phyloP scores from a whole-genome alignment of 148 eudicot genomes.

The Amaranthus cruentus region DNA sequence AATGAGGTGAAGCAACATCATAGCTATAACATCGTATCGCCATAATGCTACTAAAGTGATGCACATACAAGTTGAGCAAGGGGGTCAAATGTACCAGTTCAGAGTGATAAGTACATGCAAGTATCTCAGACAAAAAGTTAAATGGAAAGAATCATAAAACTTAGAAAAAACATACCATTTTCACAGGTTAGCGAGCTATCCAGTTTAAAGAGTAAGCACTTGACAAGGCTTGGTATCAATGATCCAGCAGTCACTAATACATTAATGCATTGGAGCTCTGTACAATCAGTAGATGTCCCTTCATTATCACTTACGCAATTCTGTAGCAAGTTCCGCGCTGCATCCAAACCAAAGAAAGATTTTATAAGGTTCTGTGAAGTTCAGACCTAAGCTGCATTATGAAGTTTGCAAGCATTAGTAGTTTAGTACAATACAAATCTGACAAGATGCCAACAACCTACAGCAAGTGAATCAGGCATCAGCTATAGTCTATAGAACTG shows the following conservation, averaged over 20 bases:
- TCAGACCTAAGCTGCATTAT: neutral
- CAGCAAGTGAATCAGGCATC: neutral
- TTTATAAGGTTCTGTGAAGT: neutral
- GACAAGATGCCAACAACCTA: neutral
- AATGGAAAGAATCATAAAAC: neutral
- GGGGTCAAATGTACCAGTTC: neutral
- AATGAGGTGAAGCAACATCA: neutral
- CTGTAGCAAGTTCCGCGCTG: constrained; percentile 78
- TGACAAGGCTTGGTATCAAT: constrained; percentile 84
- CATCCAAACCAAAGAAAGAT: constrained; percentile 15
- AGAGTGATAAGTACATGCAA: no score
- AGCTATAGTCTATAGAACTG: neutral
- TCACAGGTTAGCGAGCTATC: constrained; percentile 60
- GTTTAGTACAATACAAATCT: neutral
- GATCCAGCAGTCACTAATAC: constrained; percentile 84
- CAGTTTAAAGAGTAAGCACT: constrained; percentile 74
- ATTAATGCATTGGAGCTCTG: constrained; percentile 42
- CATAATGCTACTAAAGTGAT: neutral
- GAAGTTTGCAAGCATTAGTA: neutral
- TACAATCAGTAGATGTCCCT: constrained; percentile 20
- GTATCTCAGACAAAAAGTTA: neutral
- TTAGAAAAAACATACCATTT: constrained; percentile 48
- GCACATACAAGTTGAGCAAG: neutral
- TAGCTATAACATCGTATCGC: neutral
- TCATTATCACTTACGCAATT: constrained; percentile 51